phyloP scores from a whole-genome alignment of 768 basidiomycete genomes.

The Amyloporia xantha region DNA sequence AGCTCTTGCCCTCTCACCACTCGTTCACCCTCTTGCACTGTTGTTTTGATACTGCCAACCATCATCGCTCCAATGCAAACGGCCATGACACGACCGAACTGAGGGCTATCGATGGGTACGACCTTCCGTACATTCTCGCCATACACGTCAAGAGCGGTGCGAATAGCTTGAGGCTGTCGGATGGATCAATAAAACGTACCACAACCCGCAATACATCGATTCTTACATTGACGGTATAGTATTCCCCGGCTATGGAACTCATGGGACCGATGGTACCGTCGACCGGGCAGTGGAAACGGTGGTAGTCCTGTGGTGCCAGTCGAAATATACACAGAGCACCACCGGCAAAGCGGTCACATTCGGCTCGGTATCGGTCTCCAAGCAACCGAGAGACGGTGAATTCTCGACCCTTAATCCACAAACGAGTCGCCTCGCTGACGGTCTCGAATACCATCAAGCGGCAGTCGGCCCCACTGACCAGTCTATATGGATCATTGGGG shows the following conservation, averaged over 20 bases:
- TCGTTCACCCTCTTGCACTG: constrained; percentile 75
- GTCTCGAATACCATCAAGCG: constrained; percentile 93
- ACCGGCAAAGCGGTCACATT: constrained; percentile 65
- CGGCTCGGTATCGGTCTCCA: constrained; percentile 67
- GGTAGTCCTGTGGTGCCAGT: constrained; percentile 92
- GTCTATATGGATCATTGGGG: constrained; percentile 66
- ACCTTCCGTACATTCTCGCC: constrained; percentile 93
- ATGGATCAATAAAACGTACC: neutral
- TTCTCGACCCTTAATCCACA: constrained; percentile 98
- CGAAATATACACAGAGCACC: constrained; percentile 89
- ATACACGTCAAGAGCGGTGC: constrained; percentile 85
- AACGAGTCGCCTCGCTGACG: constrained; percentile 73
- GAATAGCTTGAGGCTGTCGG: constrained; percentile 92
- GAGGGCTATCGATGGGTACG: constrained; percentile 82
- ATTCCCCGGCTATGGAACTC: constrained; percentile 82
- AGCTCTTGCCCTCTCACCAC: constrained; percentile 86
- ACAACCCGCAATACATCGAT: neutral
- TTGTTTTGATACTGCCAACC: constrained; percentile 86
- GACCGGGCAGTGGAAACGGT: constrained; percentile 87
- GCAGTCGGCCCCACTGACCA: constrained; percentile 92
- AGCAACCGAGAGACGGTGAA: constrained; percentile 78
- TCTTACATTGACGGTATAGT: constrained; percentile 92
- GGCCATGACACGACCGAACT: constrained; percentile 88
- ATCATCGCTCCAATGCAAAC: constrained; percentile 94
- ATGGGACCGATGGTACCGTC: constrained; percentile 80